Base-by-base conservation (phyloP, 768 basidiomycete genomes). In the Mycena leptocephala region DNA sequence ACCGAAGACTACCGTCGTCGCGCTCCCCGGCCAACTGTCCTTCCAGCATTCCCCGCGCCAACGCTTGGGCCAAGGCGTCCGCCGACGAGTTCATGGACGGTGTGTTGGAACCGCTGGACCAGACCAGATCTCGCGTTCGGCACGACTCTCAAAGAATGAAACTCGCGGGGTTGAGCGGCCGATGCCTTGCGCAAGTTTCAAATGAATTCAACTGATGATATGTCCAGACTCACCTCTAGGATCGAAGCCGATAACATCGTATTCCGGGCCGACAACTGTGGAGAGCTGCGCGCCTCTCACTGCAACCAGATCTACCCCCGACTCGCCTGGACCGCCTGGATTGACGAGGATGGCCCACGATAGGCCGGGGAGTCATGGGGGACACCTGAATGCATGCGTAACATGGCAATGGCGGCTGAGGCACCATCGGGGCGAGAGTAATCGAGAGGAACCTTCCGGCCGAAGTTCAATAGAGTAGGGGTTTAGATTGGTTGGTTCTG, bases 171-270 rank as follows among this genome's bases (percentile, higher is more conserved):
- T 78, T n/a, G 80, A 78, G 5, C 63, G 72, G 18, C 51, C 41
- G 33, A 79, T 73, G 24, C 80, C 80, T 80, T 11, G 2, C 5
- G 6, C 7, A 13, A n/a, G 33, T 62, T 24, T n/a, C n/a, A n/a
- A n/a, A n/a, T n/a, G n/a, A 20, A 35, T 24, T 7, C 0, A 9
- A n/a, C 14, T 5, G 0, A 6, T 20, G 10, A 16, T n/a, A n/a
- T n/a, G n/a, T n/a, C 14, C 18, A 46, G 24, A 74, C 76, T 28
- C 55, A 79, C 81, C 81, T 43, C 81, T 76, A 26, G 81, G 81
- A 76, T 81, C 81, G 30, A 81, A 79, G 11, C 81, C 76, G 14
- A 80, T 59, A 14, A 78, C n/a, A 35, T 81, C 80, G 51, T 75
- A 81, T 41, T 78, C 75, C 18, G 69, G 78, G 14, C 79, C 81